Conservation (phyloP, 1,284 basidiomycete species). For the Dichomitus squalens region DNA sequence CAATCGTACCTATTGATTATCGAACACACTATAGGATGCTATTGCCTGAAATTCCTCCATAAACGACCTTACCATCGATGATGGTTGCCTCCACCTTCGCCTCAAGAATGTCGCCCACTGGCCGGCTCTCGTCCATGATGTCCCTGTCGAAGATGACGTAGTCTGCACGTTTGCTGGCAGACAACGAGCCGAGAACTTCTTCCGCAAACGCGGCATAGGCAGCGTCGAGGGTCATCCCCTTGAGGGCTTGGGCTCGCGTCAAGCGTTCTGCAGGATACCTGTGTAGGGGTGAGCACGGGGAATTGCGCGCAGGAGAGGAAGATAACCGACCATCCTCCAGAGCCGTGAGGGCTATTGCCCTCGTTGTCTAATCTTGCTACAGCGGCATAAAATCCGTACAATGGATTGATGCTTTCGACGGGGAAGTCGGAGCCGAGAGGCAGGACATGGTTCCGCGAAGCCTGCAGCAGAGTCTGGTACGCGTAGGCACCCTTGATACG, state of each 20-base stretch:
- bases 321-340: constrained; percentile 69
- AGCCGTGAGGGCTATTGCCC: constrained; percentile 82
- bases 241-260: constrained; percentile 73
- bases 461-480: constrained; percentile 75
- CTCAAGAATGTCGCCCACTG: constrained; percentile 55
- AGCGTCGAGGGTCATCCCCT: constrained; percentile 86
- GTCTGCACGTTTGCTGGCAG: constrained; percentile 80
- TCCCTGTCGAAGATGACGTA: constrained; percentile 82
- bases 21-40: no score
- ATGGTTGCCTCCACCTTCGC: constrained; percentile 62
- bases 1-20: no score
- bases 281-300: neutral
- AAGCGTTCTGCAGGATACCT: constrained; percentile 78
- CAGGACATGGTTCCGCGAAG: constrained; percentile 56
- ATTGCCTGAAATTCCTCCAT: constrained; percentile 50
- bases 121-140: constrained; percentile 63
- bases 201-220: constrained; percentile 88
- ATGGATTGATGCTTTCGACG: constrained; percentile 80
- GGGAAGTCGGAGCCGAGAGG: constrained; percentile 92
- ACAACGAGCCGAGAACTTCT: constrained; percentile 66
- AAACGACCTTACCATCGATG: constrained; percentile 75
- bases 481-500: constrained; percentile 88
- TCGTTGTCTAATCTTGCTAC: constrained; percentile 70
- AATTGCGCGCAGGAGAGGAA: neutral
- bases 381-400: constrained; percentile 87